A percentile compares a stretch with the other conserved stretches of the same genome.
Evolutionary conservation across 768 basidiomycete species (phyloP).

Genomic region (Leccinum pellstonianum): DNA sequence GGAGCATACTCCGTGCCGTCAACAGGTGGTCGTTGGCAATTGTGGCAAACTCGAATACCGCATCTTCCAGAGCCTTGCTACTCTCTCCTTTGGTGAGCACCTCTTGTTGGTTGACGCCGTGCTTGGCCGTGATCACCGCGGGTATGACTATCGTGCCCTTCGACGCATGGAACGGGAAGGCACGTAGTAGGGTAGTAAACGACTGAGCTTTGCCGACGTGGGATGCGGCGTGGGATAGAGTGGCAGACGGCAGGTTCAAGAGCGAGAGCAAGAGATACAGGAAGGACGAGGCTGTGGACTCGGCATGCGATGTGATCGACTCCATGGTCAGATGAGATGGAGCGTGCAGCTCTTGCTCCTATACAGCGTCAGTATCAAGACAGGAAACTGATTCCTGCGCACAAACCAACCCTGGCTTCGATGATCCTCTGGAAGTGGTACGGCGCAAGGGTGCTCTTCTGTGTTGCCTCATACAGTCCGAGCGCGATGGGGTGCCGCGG

Average conservation of each 20-base stretch:
- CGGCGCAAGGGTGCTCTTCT: constrained; percentile 49
- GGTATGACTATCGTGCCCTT: constrained; percentile 74
- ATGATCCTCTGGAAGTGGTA: constrained; percentile 84
- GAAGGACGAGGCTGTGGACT: constrained; percentile 76
- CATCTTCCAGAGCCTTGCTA: constrained; percentile 66
- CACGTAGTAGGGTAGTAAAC: constrained; percentile 68
- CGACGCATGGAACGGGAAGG: constrained; percentile 73
- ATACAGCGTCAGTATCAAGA: constrained; percentile 23
- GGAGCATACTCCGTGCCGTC: constrained; percentile 71
- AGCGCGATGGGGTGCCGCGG: constrained; percentile 80
- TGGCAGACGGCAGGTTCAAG: constrained; percentile 53
- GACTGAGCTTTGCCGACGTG: constrained; percentile 79
- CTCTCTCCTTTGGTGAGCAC: constrained; percentile 57
- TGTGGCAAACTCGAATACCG: constrained; percentile 81
- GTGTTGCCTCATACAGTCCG: constrained; percentile 60
- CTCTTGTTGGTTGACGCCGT: constrained; percentile 77
- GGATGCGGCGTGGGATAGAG: constrained; percentile 73
- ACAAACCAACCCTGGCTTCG: constrained; percentile 69
- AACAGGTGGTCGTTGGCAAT: constrained; percentile 77
- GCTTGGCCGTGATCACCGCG: constrained; percentile 76
- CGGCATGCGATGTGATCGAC: constrained; percentile 69
- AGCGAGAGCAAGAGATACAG: constrained; percentile 75
- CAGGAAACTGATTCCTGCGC: background rate
- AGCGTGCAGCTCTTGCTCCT: constrained; percentile 68
- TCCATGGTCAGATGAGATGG: constrained; percentile 66